Base-by-base conservation (phyloP, 83 land plant species). In the Diphasiastrum complanatum region DNA sequence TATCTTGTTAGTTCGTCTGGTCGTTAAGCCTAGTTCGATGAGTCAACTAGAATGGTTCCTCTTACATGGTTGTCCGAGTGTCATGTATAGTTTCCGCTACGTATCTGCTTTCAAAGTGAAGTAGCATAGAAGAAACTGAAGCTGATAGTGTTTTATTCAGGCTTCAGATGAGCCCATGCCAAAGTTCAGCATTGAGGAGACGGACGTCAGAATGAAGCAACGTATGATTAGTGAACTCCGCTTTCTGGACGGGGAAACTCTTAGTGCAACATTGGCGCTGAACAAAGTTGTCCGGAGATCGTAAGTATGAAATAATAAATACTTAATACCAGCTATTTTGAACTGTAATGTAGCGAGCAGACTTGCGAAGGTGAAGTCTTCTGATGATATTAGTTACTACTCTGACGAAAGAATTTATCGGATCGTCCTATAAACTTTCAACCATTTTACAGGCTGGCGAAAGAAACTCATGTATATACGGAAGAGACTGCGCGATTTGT, bases 401-500 rank as follows among this genome's bases (percentile, higher is more conserved):
- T 1, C 28, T 60, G 5, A 1, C 5, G 1, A 23, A 36, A 37
- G 34, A 31, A 2, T 19, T 18, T 19, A 0, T 5, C 5, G 45
- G 1, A 26, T 6, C 0, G 23, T 33, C n/a, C 19, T 2, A 43
- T 23, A n/a, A 12, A 4, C n/a, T 0, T 32, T n/a, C n/a, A 0
- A 33, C 10, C 25, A 5, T 51, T 60, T 57, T 57, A 28, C 83
- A 91, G 97, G 50, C 51, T 91, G 71, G 47, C 64, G 61, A 71
- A 74, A 25, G 97, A 91, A 49, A 87, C 81, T 28, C 93, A 91
- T 67, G 81, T 91, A 10, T 91, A 87, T 74, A 87, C 97, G 0
- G 97, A 91, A 63, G 86, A 84, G 38, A 64, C 68, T n/a, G 97
- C 97, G 6, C 78, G 81, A 23, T 91, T 87, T 58, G 62, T 91